These are phyloP conservation scores for Trichoderma arundinaceum DNA, from an alignment of 2,329 filamentous ascomycete species.

Conservation along the genomic window DNA sequence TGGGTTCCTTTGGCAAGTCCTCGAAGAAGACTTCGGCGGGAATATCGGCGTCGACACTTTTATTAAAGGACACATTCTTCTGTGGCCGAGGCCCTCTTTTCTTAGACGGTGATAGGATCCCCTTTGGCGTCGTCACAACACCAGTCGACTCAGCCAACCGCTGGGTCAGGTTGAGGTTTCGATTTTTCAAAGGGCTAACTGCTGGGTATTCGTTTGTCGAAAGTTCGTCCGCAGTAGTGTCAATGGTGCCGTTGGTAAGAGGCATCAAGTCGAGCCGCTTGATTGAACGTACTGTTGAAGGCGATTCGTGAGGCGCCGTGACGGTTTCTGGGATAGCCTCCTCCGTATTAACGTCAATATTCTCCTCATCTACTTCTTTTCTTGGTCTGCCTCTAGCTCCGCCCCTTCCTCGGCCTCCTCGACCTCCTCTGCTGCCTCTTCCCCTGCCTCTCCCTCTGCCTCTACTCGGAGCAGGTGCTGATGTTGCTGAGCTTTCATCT, in stretches of 20 bases:
- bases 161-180: constrained; percentile 27
- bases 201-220: constrained; percentile 4
- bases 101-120: constrained; percentile 63
- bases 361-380: constrained; percentile 23
- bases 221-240: constrained; percentile 30
- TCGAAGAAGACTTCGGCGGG: constrained; percentile 53
- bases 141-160: constrained; percentile 21
- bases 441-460: constrained; percentile 11
- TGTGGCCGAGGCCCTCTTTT: constrained; percentile 48
- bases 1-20: constrained; percentile 53
- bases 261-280: constrained; percentile 11
- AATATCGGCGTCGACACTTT: constrained; percentile 47
- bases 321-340: constrained; percentile 31
- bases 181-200: constrained; percentile 28
- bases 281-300: constrained; percentile 30
- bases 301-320: constrained; percentile 28
- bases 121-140: constrained; percentile 50
- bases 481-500: background rate
- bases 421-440: constrained; percentile 16
- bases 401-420: constrained; percentile 19
- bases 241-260: constrained; percentile 27
- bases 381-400: constrained; percentile 33
- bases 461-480: background rate
- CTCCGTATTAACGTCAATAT: background rate
- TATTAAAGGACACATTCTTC: constrained; percentile 62